phyloP scores from a whole-genome alignment of 441 rosid genomes.

The Eutrema salsugineum region DNA sequence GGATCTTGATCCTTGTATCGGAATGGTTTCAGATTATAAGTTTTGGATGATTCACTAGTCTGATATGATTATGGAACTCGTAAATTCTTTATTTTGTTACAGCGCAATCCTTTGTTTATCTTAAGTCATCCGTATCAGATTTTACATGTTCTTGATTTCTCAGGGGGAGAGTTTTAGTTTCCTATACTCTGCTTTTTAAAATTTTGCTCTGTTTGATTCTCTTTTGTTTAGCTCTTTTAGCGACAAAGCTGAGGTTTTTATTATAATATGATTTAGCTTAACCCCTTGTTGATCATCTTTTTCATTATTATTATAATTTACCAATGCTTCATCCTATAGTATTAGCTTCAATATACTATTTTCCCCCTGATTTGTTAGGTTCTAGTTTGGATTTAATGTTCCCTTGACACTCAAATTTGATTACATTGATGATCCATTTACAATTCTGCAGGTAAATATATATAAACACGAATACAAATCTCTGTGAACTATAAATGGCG shows the following conservation, averaged over 20 bases:
- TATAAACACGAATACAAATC: neutral
- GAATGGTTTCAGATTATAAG: neutral
- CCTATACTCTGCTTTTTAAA: neutral
- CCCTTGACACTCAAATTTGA: neutral
- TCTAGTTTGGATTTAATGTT: neutral
- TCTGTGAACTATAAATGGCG: conserved; percentile 42
- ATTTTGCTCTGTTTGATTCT: neutral
- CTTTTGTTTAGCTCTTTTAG: neutral
- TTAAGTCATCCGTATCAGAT: neutral
- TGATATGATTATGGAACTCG: neutral
- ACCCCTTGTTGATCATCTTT: neutral
- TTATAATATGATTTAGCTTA: neutral
- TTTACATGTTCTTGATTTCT: conserved; percentile 3
- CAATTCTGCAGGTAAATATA: conserved; percentile 36
- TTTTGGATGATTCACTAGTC: neutral
- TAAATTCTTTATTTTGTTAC: neutral
- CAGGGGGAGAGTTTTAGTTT: neutral
- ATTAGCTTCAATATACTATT: neutral
- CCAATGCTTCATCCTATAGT: neutral
- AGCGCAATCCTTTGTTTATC: neutral
- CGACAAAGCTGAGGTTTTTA: neutral
- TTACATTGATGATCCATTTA: neutral
- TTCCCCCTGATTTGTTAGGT: neutral
- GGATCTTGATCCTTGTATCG: conserved; percentile 1
- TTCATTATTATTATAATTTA: neutral